Conservation (phyloP, 106 monocot species). For the Platanthera zijinensis region DNA sequence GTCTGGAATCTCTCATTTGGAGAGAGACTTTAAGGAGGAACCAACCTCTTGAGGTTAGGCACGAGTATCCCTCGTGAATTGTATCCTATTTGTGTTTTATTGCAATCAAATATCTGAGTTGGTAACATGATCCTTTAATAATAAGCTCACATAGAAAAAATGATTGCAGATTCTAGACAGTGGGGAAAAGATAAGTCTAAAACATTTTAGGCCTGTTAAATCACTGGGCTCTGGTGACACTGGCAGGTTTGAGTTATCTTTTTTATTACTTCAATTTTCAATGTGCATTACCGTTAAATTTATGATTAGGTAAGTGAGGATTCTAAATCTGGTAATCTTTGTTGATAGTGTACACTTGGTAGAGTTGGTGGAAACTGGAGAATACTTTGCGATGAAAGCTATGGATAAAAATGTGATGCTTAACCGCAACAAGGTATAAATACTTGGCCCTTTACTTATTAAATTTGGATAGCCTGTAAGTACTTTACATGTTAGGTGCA, state of each 20-base stretch:
- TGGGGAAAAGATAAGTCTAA: constrained; percentile 64
- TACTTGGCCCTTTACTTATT: neutral
- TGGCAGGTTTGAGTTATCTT: constrained; percentile 55
- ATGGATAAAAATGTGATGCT: constrained; percentile 98
- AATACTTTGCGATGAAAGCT: constrained; percentile 93
- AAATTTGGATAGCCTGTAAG: neutral
- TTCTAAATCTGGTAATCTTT: constrained; percentile 6
- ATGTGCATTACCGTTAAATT: neutral
- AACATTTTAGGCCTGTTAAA: constrained; percentile 86
- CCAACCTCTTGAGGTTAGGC: no score
- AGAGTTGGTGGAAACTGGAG: constrained; percentile 75
- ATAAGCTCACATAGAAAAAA: neutral
- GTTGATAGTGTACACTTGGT: constrained; percentile 88
- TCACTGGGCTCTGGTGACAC: constrained; percentile 96
- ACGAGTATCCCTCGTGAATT: no score
- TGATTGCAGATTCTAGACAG: constrained; percentile 55
- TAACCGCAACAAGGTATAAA: constrained; percentile 89
- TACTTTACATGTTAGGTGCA: neutral
- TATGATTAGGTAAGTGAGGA: neutral
- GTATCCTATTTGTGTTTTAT: no score
- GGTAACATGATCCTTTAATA: neutral
- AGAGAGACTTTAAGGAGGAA: no score
- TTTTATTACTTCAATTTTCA: neutral
- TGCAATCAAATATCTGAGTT: neutral
- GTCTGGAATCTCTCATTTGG: no score